These are phyloP conservation scores for Sanghuangporus weigelae DNA, from an alignment of 1,284 basidiomycete genomes.

Conservation along the genomic window DNA sequence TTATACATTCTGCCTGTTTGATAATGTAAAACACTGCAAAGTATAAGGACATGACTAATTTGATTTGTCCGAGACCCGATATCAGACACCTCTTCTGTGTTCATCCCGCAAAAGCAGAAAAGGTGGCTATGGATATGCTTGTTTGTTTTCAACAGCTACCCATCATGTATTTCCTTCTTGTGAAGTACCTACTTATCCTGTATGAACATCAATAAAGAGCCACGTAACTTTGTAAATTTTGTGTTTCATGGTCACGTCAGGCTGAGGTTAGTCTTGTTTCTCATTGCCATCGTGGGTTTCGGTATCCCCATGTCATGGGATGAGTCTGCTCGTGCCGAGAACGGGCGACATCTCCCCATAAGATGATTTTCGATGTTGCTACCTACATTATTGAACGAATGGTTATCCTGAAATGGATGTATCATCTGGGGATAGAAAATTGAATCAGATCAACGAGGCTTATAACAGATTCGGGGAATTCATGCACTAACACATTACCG, in stretches of 20 bases:
- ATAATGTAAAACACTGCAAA: too few species aligned
- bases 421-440: constrained; percentile 5
- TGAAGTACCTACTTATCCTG: not conserved
- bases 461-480: constrained; percentile 13
- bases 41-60: too few species aligned
- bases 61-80: too few species aligned
- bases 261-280: constrained; percentile 8
- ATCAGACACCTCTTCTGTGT: too few species aligned
- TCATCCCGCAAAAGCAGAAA: too few species aligned
- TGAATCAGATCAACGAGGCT: constrained; percentile 12
- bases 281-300: constrained; percentile 16
- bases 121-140: not conserved
- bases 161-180: not conserved
- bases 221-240: not conserved
- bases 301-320: constrained; percentile 16
- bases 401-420: constrained; percentile 10
- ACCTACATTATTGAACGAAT: constrained; percentile 1
- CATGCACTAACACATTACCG: constrained; percentile 8
- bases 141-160: constrained; percentile 1
- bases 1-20: too few species aligned
- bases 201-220: not conserved
- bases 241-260: not conserved
- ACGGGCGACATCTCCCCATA: constrained; percentile 12
- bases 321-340: constrained; percentile 6
- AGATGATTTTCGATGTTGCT: constrained; percentile 14